Evolutionary conservation across 192 early-diverging fungal species (phyloP).

Genomic region (Backusella australiensis): DNA sequence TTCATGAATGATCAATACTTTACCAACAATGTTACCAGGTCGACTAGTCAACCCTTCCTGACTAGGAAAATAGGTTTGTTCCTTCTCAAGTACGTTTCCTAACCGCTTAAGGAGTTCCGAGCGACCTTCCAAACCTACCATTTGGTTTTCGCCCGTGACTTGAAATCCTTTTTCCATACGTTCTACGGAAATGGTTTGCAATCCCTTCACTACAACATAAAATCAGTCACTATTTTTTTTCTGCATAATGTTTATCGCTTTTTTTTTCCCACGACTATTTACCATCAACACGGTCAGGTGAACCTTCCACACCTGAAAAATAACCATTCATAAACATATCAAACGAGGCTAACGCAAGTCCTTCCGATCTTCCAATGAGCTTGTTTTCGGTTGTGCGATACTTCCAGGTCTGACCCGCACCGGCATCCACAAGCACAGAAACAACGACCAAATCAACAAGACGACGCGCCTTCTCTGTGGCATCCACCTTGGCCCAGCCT

Average conservation of each 20-base stretch:
- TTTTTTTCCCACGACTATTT: constrained; percentile 18
- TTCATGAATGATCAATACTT: not conserved
- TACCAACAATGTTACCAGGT: constrained; percentile 83
- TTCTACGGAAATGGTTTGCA: constrained; percentile 49
- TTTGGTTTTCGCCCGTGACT: constrained; percentile 70
- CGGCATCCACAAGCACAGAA: constrained; percentile 90
- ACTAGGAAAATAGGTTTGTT: constrained; percentile 58
- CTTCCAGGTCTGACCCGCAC: constrained; percentile 81
- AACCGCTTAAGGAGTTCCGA: constrained; percentile 65
- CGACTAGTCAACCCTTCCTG: constrained; percentile 47
- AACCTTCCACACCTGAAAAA: constrained; percentile 59
- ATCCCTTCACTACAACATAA: constrained; percentile 37
- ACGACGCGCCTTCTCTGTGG: constrained; percentile 58
- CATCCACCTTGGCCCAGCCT: constrained; percentile 38
- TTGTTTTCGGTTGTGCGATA: constrained; percentile 57
- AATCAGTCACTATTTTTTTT: not conserved
- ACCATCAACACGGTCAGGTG: constrained; percentile 74
- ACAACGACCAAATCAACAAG: constrained; percentile 85
- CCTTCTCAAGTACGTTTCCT: constrained; percentile 49
- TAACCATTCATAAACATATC: constrained; percentile 80
- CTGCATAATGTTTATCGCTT: not conserved
- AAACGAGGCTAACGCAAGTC: constrained; percentile 79
- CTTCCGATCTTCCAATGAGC: constrained; percentile 68
- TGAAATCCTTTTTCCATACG: constrained; percentile 70
- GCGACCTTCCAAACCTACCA: constrained; percentile 81